These are phyloP conservation scores for Globisporangium irregulare DNA, from an alignment of 352 stramenopile genomes.

Conservation along the genomic window DNA sequence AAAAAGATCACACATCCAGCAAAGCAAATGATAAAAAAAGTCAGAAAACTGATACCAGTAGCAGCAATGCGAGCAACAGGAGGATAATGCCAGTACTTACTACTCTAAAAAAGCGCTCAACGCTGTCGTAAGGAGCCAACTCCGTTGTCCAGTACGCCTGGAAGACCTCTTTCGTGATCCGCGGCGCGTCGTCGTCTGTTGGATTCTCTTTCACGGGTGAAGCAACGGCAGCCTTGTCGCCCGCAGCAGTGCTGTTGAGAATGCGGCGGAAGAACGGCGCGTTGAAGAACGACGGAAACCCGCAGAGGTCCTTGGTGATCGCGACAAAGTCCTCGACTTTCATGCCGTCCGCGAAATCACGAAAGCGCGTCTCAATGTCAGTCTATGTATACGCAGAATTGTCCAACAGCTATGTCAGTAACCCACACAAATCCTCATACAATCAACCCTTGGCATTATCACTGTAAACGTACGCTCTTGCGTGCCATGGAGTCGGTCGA, in stretches of 20 bases:
- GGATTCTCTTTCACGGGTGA: constrained; percentile 15
- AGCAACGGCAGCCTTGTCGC: constrained; percentile 7
- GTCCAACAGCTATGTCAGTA: background rate
- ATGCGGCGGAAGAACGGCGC: constrained; percentile 95
- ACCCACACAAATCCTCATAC: background rate
- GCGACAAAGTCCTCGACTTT: constrained; percentile 89
- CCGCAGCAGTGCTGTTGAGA: constrained; percentile 16
- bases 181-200: constrained; percentile 25
- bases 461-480: constrained; percentile 37
- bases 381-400: constrained; percentile 14
- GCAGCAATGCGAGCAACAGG: background rate
- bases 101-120: constrained; percentile 98
- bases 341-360: constrained; percentile 78
- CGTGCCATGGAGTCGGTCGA: constrained; percentile 61
- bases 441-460: background rate
- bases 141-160: constrained; percentile 93
- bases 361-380: constrained; percentile 79
- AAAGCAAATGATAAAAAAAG: constrained; percentile 11
- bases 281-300: constrained; percentile 99
- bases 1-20: constrained; percentile 1
- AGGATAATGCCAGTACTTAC: constrained; percentile 34
- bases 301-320: constrained; percentile 97
- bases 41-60: background rate
- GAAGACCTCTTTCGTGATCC: constrained; percentile 89
- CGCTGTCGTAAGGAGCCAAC: constrained; percentile 94